Percentiles rank a stretch among this genome's conserved stretches.
Evolutionary conservation across 2,329 filamentous ascomycete species (phyloP).

Genomic region (Pestalotiopsis sp.): DNA sequence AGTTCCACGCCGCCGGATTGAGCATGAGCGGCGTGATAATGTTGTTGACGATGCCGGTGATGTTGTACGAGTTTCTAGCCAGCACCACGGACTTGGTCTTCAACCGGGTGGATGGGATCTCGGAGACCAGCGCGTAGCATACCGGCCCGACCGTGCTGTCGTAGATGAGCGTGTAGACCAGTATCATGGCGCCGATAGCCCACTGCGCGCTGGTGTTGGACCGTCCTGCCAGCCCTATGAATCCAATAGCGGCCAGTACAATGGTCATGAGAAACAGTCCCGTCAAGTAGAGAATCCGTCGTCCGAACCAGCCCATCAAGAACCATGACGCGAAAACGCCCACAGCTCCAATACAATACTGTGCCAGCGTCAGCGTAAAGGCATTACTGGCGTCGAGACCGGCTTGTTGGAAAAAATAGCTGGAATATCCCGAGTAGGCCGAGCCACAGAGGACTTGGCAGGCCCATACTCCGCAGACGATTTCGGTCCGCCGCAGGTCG

Average conservation of each 20-base stretch:
- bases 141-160: conserved; percentile 6
- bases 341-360: not conserved
- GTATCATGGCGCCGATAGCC: conserved; percentile 3
- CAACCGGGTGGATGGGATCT: conserved; percentile 27
- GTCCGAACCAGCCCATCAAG: conserved; percentile 7
- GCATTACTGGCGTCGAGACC: not conserved
- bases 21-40: conserved; percentile 3
- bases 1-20: conserved; percentile 39
- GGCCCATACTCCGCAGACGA: conserved; percentile 1
- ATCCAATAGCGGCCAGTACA: conserved; percentile 6
- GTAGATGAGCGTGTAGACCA: not conserved
- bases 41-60: conserved; percentile 32
- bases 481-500: conserved; percentile 14
- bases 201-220: not conserved
- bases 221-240: not conserved
- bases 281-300: conserved; percentile 5
- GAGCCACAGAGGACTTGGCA: conserved; percentile 1
- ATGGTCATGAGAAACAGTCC: not conserved
- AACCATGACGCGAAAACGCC: conserved; percentile 6
- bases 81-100: conserved; percentile 15
- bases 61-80: conserved; percentile 35
- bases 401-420: conserved; percentile 6
- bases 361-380: not conserved
- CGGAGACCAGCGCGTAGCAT: not conserved
- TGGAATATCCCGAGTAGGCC: not conserved